A percentile compares a stretch with the other conserved stretches of the same genome.
Evolutionary conservation across 75 land plant genomes (phyloP).

Genomic region (Cryptomeria japonica): DNA sequence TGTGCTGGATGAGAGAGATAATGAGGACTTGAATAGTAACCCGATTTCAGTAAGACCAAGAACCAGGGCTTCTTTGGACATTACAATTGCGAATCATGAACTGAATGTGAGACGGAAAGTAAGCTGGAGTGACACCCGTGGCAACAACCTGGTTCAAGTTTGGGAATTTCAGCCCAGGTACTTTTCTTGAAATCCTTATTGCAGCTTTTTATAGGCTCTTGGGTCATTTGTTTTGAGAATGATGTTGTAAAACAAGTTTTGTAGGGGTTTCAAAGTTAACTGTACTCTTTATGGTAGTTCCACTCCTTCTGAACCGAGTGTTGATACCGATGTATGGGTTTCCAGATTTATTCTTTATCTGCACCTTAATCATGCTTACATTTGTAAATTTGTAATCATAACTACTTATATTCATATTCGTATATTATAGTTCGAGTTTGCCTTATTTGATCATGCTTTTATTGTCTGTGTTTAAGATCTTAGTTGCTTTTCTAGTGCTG

Average conservation of each 20-base stretch:
- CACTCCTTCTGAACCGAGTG: background rate
- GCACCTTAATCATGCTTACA: too few relatives aligned
- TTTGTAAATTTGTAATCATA: background rate
- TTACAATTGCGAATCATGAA: background rate
- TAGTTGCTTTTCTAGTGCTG: too few relatives aligned
- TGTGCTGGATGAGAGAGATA: background rate
- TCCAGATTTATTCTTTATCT: background rate
- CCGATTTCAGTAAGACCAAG: background rate
- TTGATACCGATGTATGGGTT: too few relatives aligned
- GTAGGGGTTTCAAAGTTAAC: background rate
- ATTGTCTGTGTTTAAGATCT: too few relatives aligned
- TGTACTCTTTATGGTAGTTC: background rate
- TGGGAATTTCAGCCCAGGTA: slow-evolving; percentile 16
- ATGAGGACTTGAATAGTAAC: background rate
- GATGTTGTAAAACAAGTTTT: background rate
- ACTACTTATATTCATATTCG: too few relatives aligned
- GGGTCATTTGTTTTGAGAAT: background rate
- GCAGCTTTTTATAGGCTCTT: background rate
- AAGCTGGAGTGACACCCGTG: slow-evolving; percentile 8
- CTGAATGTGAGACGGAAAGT: slow-evolving; percentile 2
- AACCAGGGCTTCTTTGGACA: background rate
- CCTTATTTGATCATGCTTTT: too few relatives aligned
- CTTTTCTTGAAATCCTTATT: background rate
- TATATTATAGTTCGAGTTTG: too few relatives aligned
- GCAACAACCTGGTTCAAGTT: background rate